These are phyloP conservation scores for Ganoderma resinaceum DNA, from an alignment of 1,284 basidiomycete genomes.

Conservation along the genomic window DNA sequence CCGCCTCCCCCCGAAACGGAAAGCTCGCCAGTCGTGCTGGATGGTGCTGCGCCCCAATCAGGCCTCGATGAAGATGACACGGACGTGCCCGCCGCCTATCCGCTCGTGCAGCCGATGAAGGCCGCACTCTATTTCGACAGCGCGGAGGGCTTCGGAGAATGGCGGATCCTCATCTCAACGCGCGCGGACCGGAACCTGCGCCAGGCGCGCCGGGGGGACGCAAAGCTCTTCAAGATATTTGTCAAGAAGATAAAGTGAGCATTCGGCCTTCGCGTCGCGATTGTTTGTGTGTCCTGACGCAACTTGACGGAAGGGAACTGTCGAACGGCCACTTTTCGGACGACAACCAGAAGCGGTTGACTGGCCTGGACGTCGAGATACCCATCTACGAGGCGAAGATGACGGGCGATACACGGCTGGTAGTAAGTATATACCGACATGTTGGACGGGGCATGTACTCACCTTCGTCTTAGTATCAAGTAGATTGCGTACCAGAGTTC, in stretches of 20 bases:
- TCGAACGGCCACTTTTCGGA: conserved; percentile 72
- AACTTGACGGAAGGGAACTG: conserved; percentile 53
- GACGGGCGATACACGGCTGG: conserved; percentile 63
- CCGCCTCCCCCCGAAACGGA: neutral
- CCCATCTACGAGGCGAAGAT: conserved; percentile 77
- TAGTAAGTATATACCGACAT: conserved; percentile 50
- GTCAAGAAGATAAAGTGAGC: conserved; percentile 66
- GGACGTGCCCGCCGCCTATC: conserved; percentile 39
- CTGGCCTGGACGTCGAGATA: conserved; percentile 47
- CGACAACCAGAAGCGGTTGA: conserved; percentile 73
- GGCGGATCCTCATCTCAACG: conserved; percentile 56
- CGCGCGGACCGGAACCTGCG: conserved; percentile 53
- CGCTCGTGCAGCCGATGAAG: conserved; percentile 56
- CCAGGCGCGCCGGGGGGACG: conserved; percentile 46
- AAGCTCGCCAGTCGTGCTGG: neutral
- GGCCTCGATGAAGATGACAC: neutral
- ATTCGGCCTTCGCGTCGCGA: conserved; percentile 2
- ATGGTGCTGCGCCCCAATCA: neutral
- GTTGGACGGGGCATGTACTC: neutral
- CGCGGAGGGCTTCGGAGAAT: conserved; percentile 59
- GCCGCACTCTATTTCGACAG: conserved; percentile 57
- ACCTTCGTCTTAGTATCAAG: conserved; percentile 57
- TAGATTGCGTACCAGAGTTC: conserved; percentile 63
- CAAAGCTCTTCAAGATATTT: conserved; percentile 52
- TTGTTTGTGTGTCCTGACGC: neutral